Base-by-base conservation (phyloP, 2,329 filamentous ascomycete genomes). In the Ascochyta rabiei region DNA sequence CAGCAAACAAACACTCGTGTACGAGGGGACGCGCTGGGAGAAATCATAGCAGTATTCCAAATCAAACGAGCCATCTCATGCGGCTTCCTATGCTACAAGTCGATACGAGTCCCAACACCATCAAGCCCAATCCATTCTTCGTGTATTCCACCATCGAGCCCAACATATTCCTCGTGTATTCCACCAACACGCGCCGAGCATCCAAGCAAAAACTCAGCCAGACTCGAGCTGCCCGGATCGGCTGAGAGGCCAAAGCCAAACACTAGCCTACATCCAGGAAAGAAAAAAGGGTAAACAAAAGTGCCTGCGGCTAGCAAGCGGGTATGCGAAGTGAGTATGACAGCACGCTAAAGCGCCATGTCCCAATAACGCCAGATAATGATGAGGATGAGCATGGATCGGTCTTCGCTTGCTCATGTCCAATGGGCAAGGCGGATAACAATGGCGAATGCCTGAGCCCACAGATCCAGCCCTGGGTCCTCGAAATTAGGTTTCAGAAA, bases 401-500 rank as follows among this genome's bases (percentile, higher is more conserved):
- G 37, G 40, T 44, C 52, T 40, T 49, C 40, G 42, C 47, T 49
- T 55, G 47, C 39, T 57, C 19, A 33, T 26, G 35, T n/a, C 12
- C 23, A 48, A 49, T 30, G 16, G 21, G 39, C 40, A 46, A 39
- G 30, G 23, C 18, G 10, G 48, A 55, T 51, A 54, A 45, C 1
- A 35, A 45, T 41, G 51, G 26, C 35, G 33, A 21, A 49, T 45
- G 46, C 45, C 45, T 28, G 23, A 58, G 48, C 58, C 62, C 62
- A 58, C 43, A 63, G 60, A 69, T 60, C 65, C 69, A 67, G 67
- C 65, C 67, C 55, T 55, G 59, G 65, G 63, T 56, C 52, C 35
- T 37, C 35, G 49, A 42, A 44, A 67, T 68, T 71, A 67, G 61
- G 61, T 59, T 67, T 65, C 56, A 67, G 60, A 71, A 61, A 71